Base-by-base conservation (phyloP, 2,329 filamentous ascomycete species). In the Cordyceps javanica region DNA sequence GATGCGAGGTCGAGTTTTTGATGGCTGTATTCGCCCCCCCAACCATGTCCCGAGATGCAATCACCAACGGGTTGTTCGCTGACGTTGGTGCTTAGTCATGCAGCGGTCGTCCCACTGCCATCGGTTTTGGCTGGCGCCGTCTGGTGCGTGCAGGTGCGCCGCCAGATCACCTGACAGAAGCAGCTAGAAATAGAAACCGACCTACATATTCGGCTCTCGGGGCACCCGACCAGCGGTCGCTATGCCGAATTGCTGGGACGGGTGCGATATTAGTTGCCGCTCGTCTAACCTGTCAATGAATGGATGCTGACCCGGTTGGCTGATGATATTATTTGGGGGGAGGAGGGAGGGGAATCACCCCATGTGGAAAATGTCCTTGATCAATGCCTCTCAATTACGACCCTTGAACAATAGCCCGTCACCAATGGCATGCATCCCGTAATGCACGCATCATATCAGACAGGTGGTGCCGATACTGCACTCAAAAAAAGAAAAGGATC, bases 81-180 rank as follows among this genome's bases (percentile, higher is more conserved):
- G 53, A 55, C 32, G 53, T 21, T 21, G 5, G 2, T 58, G 55
- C 48, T 58, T 58, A 58, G 55, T 58, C 55, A 58, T 48, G 6
- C 30, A 16, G 19, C 9, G 45, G 10, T 10, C 21, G 10, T 14
- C 19, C 28, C 11, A 28, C 6, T 9, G 5, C 6, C 11, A n/a
- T 32, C n/a, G 21, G 25, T 28, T 14, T 28, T 8, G 30, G 30
- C 30, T 32, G 30, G 6, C 13, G 39, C 26, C 14, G 52, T 23
- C 25, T 28, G 23, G 39, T 55, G 26, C 25, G 36, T 55, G 26
- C 25, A 26, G 25, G 14, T 36, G 19, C 16, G 26, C 32, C 34
- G 36, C 25, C 36, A 52, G 30, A 48, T 58, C 55, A 58, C 55
- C 48, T 58, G 55, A 58, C 55, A 48, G 55, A 58, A 58, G 39